These are phyloP conservation scores for Saccharum hybrid DNA, from an alignment of 202 grass and related monocot species.

Conservation along the genomic window DNA sequence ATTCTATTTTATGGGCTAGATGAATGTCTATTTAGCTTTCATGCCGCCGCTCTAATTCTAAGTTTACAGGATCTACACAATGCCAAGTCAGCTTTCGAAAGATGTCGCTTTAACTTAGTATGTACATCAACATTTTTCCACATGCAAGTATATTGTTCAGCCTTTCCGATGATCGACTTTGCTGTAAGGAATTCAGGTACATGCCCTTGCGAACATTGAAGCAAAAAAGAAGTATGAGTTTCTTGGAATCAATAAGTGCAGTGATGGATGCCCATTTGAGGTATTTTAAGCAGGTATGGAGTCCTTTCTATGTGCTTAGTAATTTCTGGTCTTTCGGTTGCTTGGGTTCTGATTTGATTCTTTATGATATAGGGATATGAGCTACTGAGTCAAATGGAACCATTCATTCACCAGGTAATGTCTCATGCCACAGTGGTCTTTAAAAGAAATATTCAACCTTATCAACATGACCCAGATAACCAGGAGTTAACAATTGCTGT, in stretches of 20 bases:
- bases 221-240: conserved; percentile 99
- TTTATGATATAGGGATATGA: conserved; percentile 80
- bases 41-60: too few relatives aligned
- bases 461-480: conserved; percentile 29
- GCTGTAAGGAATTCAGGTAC: conserved; percentile 83
- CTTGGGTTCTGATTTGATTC: conserved; percentile 46
- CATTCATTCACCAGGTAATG: conserved; percentile 91
- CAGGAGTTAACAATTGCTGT: conserved; percentile 34
- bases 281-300: conserved; percentile 95
- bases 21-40: too few relatives aligned
- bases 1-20: too few relatives aligned
- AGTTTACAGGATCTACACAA: too few relatives aligned
- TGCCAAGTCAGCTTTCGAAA: too few relatives aligned
- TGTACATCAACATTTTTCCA: conserved; percentile 56
- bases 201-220: conserved; percentile 81
- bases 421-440: conserved; percentile 35
- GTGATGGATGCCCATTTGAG: conserved; percentile 99
- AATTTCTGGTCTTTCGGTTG: conserved; percentile 36
- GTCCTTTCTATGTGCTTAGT: conserved; percentile 28
- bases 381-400: conserved; percentile 91
- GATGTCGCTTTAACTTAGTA: conserved; percentile 97
- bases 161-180: conserved; percentile 40
- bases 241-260: conserved; percentile 95
- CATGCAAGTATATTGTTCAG: conserved; percentile 45
- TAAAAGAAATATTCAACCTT: conserved; percentile 23